Conservation (phyloP, 2,329 filamentous ascomycete species). For the Neurospora sp. region DNA sequence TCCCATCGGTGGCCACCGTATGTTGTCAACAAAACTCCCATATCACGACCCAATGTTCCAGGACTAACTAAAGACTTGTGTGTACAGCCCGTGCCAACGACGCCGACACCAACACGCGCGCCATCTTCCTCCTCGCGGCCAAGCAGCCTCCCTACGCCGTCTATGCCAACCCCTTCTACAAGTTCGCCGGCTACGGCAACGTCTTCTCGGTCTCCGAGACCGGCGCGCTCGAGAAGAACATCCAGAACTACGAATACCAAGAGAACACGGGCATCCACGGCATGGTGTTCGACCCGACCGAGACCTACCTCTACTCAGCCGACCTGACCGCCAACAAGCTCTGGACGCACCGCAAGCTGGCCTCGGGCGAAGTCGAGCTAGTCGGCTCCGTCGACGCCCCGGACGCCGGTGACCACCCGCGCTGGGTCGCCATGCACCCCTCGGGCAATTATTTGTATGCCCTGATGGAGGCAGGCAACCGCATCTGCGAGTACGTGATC, state of each 20-base stretch:
- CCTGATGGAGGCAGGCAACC: constrained; percentile 84
- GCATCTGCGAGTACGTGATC: constrained; percentile 71
- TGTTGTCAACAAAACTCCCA: constrained; percentile 18
- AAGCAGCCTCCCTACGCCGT: constrained; percentile 68
- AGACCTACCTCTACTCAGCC: constrained; percentile 69
- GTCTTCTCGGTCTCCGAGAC: constrained; percentile 53
- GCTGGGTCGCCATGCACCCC: constrained; percentile 80
- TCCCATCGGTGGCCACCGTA: constrained; percentile 67
- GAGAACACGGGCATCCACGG: constrained; percentile 65
- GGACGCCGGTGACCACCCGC: constrained; percentile 62
- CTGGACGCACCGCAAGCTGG: constrained; percentile 71
- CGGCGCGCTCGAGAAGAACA: constrained; percentile 51
- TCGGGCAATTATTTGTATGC: constrained; percentile 71
- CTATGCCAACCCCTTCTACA: constrained; percentile 87
- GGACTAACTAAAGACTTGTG: constrained; percentile 1
- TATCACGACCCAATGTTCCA: not conserved
- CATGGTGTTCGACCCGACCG: constrained; percentile 68
- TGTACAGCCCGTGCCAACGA: constrained; percentile 54
- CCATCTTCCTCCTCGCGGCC: constrained; percentile 79
- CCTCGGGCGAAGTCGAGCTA: constrained; percentile 51
- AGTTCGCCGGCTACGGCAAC: constrained; percentile 71
- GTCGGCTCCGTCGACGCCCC: constrained; percentile 67
- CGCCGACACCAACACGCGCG: constrained; percentile 67
- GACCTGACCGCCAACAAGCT: constrained; percentile 70
- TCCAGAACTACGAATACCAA: constrained; percentile 66